Conservation (phyloP, 2,329 filamentous ascomycete genomes). For the Ceratocystis albifundus region DNA sequence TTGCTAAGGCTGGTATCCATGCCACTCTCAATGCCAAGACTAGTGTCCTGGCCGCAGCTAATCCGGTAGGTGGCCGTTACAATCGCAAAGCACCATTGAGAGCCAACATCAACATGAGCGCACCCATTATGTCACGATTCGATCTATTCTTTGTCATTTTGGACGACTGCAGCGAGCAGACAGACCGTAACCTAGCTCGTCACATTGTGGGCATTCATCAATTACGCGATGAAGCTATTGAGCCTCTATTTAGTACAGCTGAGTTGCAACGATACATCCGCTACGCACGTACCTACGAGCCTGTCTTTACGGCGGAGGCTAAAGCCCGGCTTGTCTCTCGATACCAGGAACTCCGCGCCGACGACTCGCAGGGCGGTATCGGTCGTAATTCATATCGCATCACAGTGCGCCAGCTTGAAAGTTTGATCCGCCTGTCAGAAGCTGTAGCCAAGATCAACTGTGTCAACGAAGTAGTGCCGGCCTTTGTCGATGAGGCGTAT, state of each 20-base stretch:
- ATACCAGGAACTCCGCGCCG: constrained; percentile 88
- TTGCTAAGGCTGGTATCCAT: constrained; percentile 96
- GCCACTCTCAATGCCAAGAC: constrained; percentile 93
- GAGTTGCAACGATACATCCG: constrained; percentile 95
- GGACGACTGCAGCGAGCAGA: constrained; percentile 86
- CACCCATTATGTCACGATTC: constrained; percentile 98
- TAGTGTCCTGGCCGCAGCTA: constrained; percentile 88
- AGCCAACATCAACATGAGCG: constrained; percentile 96
- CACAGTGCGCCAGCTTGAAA: constrained; percentile 90
- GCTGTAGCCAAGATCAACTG: constrained; percentile 98
- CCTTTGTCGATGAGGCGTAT: constrained; percentile 84
- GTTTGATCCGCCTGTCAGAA: constrained; percentile 87
- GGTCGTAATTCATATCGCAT: constrained; percentile 95
- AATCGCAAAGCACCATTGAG: constrained; percentile 90
- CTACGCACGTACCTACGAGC: constrained; percentile 88
- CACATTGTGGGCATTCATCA: constrained; percentile 95
- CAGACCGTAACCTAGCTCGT: constrained; percentile 81
- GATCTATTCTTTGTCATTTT: constrained; percentile 97
- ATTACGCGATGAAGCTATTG: constrained; percentile 77
- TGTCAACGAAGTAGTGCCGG: constrained; percentile 72
- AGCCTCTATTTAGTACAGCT: constrained; percentile 91
- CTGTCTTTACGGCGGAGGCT: constrained; percentile 80
- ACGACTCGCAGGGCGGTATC: constrained; percentile 87
- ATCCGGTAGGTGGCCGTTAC: constrained; percentile 91
- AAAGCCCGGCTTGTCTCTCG: constrained; percentile 75